Base-by-base conservation (phyloP, 2,329 filamentous ascomycete species). In the Sphaerulina musiva region DNA sequence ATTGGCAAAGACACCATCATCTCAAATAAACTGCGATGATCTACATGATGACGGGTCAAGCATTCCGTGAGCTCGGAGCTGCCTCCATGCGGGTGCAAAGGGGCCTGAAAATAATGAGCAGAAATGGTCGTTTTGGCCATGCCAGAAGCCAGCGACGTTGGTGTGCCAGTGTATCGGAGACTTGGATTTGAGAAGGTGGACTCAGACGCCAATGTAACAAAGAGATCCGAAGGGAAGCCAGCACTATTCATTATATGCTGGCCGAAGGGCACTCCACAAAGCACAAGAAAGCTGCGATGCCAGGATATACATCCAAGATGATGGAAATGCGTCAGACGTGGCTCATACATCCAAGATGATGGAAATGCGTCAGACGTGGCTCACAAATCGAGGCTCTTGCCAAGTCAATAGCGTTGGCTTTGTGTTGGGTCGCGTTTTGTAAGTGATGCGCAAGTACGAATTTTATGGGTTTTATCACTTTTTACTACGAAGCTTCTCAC, bases 41-140 rank as follows among this genome's bases (percentile, higher is more conserved):
- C 45, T 63, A 56, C 39, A 73, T 71, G 56, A 53, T 55, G 6
- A 61, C 59, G 8, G 66, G 69, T 56, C 68, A 68, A 0, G 66
- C 68, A 5, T 68, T 72, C 31, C 65, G 68, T n/a, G 50, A 68
- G 1, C 64, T 66, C 8, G 73, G 73, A 0, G 69, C 68, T 7
- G 72, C 64, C 2, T 66, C 50, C 2, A 57, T 71, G 46, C 57
- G 73, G 29, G 48, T 74, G 39, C 62, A 70, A 14, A 70, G 68
- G 69, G 72, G 70, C 1, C 8, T 73, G 10, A 58, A 68, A 12
- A 65, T 20, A 68, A 26, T 73, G 71, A 38, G 67, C 70, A 49
- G 54, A 65, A 39, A 62, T 69, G 34, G 66, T 66, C 0, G 55
- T 72, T 47, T 60, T 63, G 3, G 64, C 62, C 6, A 74, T 72